Evolutionary conservation across 139 green algal species (phyloP).

Genomic region (Micractinium conductrix): DNA sequence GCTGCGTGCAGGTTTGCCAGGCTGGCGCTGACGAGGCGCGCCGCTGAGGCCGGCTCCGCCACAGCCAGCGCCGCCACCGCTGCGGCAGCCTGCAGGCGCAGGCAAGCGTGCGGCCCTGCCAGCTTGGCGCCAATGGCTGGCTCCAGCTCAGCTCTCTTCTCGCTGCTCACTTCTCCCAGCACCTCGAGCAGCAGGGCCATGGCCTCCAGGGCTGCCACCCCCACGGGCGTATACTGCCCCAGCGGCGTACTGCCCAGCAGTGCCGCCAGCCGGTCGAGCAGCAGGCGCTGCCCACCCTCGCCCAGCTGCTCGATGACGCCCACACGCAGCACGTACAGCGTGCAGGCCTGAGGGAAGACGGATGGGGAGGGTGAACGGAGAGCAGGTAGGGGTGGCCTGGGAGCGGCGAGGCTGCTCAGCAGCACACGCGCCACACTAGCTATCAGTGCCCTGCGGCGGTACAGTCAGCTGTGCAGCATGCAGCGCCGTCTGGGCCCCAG

Average conservation of each 20-base stretch:
- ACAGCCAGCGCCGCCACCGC: conserved; percentile 69
- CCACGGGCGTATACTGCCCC: conserved; percentile 48
- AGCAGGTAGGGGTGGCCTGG: not conserved
- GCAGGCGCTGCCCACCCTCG: conserved; percentile 64
- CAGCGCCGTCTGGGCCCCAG: not conserved
- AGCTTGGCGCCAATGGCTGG: conserved; percentile 57
- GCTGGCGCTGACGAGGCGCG: conserved; percentile 44
- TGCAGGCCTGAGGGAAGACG: conserved; percentile 59
- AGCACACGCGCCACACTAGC: too few relatives aligned
- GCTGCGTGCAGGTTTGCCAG: conserved; percentile 48
- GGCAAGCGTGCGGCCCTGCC: conserved; percentile 2
- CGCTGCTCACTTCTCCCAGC: conserved; percentile 74
- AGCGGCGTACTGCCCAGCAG: conserved; percentile 47
- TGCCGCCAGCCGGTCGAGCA: conserved; percentile 66
- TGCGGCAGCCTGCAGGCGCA: conserved; percentile 68
- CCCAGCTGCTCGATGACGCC: conserved; percentile 77
- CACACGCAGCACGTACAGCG: conserved; percentile 82
- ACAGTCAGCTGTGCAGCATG: not conserved
- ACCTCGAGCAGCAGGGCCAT: conserved; percentile 75
- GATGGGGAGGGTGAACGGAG: not conserved
- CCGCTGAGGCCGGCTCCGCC: conserved; percentile 63
- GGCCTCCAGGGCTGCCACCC: conserved; percentile 69
- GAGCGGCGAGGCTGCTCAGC: not conserved
- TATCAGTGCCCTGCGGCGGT: too few relatives aligned
- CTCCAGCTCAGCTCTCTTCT: conserved; percentile 53